phyloP scores from a whole-genome alignment of 2,329 filamentous ascomycete species.

The Myriangium duriaei region DNA sequence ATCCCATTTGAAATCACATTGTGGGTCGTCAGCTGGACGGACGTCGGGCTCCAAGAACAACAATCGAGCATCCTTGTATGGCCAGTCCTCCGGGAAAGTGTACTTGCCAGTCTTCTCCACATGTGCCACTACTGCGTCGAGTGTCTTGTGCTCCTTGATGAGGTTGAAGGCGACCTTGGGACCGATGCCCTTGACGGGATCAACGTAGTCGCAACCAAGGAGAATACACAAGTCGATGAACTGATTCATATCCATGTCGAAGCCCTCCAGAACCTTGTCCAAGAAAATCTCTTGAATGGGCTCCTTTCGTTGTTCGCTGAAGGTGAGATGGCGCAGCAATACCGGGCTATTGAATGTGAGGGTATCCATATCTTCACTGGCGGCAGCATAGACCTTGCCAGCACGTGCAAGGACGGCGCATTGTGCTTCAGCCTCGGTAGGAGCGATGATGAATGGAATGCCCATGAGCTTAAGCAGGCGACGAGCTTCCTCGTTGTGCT shows the following conservation, averaged over 20 bases:
- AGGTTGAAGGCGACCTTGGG: conserved; percentile 85
- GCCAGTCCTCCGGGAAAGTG: conserved; percentile 89
- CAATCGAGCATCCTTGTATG: conserved; percentile 78
- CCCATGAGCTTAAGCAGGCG: conserved; percentile 87
- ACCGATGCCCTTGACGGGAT: conserved; percentile 89
- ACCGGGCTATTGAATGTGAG: conserved; percentile 91
- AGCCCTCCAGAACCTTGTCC: conserved; percentile 71
- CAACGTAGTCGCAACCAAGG: conserved; percentile 93
- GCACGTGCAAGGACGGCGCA: conserved; percentile 81
- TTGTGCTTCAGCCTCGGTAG: conserved; percentile 94
- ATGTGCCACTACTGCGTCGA: conserved; percentile 75
- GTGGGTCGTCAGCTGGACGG: conserved; percentile 63
- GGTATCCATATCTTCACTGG: conserved; percentile 98
- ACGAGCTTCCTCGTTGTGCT: conserved; percentile 95
- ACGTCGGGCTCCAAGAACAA: conserved; percentile 91
- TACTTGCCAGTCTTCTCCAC: conserved; percentile 72
- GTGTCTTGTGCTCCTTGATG: conserved; percentile 77
- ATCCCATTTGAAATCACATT: conserved; percentile 98
- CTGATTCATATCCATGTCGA: conserved; percentile 81
- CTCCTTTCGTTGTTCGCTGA: conserved; percentile 94
- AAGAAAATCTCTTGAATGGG: conserved; percentile 92
- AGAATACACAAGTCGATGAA: conserved; percentile 98
- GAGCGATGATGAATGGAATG: conserved; percentile 85
- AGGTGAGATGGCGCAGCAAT: conserved; percentile 81
- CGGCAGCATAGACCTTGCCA: conserved; percentile 92